A percentile compares a stretch with the other conserved stretches of the same genome.
Conservation (phyloP, 441 rosid genomes). For the Pelargonium exstipulatum region DNA sequence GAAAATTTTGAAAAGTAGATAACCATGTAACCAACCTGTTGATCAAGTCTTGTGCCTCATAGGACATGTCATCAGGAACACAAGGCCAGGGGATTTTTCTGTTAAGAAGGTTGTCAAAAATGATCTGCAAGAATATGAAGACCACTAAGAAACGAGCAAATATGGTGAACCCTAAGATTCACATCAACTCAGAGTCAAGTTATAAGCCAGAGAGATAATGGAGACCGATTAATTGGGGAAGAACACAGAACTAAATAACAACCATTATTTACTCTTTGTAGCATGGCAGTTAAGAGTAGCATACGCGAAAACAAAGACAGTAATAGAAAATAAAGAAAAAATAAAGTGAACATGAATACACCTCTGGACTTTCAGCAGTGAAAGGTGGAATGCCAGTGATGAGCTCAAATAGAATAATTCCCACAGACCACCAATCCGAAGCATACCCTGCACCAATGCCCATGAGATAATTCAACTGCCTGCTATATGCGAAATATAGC, state of each 20-base stretch:
- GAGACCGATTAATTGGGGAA: not conserved
- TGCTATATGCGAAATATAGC: conserved; percentile 15
- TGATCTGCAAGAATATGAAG: conserved; percentile 41
- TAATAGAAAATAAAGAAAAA: conserved; percentile 14
- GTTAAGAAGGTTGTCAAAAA: conserved; percentile 79
- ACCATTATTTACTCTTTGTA: not conserved
- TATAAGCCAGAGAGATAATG: not conserved
- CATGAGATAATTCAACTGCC: conserved; percentile 27
- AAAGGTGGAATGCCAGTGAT: conserved; percentile 85
- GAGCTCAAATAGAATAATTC: conserved; percentile 74
- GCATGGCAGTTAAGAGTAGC: not conserved
- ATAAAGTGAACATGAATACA: conserved; percentile 21
- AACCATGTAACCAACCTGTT: conserved; percentile 45
- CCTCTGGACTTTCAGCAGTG: conserved; percentile 67
- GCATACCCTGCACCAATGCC: conserved; percentile 57
- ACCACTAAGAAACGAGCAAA: not conserved
- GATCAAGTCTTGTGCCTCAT: conserved; percentile 75
- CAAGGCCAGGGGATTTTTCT: conserved; percentile 79
- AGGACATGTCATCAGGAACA: conserved; percentile 60
- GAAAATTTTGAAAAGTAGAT: conserved; percentile 12
- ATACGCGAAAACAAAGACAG: not conserved
- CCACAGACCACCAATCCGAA: conserved; percentile 90
- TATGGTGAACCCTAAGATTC: not conserved
- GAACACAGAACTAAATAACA: not conserved
- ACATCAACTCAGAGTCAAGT: not conserved